phyloP scores from a whole-genome alignment of 2,329 filamentous ascomycete genomes.

The Pseudogymnoascus sp. region DNA sequence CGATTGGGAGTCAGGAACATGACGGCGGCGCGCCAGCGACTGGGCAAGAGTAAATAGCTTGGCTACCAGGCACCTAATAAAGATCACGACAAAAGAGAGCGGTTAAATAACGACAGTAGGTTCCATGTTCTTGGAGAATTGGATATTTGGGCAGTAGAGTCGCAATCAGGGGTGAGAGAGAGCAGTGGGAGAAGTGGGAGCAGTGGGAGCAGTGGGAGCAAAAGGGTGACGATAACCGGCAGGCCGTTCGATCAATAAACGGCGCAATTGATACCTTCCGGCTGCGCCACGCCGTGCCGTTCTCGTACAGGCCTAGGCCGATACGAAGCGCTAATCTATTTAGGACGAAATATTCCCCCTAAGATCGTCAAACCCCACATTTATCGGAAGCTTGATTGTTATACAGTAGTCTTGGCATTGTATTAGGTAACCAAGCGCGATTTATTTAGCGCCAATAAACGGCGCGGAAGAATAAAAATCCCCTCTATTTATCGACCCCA shows the following conservation, averaged over 20 bases:
- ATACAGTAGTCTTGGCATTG: background rate
- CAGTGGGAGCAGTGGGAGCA: background rate
- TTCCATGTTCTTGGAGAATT: background rate
- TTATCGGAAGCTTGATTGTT: background rate
- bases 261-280: background rate
- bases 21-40: background rate
- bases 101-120: background rate
- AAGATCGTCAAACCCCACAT: background rate
- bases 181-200: background rate
- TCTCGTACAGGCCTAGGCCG: background rate
- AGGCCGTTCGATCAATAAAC: background rate
- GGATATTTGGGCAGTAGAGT: background rate
- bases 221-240: background rate
- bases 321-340: background rate
- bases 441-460: too few species aligned
- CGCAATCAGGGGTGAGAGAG: background rate
- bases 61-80: background rate
- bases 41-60: background rate
- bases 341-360: background rate
- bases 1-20: conserved; percentile 12
- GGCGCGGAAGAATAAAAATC: too few species aligned
- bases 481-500: too few species aligned
- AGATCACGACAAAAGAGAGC: background rate
- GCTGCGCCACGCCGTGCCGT: background rate
- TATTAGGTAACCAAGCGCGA: background rate